phyloP scores from a whole-genome alignment of 1,284 basidiomycete species.

The Austroboletus rostrupii region DNA sequence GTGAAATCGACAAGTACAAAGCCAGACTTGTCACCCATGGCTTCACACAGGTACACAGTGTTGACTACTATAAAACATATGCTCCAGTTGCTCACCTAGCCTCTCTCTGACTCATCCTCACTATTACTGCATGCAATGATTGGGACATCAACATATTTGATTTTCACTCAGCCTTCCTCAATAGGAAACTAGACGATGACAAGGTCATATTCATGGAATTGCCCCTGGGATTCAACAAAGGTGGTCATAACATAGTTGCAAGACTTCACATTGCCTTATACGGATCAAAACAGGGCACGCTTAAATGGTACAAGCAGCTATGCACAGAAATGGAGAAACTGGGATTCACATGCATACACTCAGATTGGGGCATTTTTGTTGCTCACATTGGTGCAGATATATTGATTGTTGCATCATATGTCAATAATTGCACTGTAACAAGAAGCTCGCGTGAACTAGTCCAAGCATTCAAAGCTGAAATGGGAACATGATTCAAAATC shows the following conservation, averaged over 20 bases:
- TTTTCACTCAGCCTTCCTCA: conserved; percentile 3
- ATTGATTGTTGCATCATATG: not conserved
- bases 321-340: too few species aligned
- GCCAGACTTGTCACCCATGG: not conserved
- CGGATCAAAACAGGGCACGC: not conserved
- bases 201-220: conserved; percentile 2
- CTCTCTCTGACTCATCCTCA: not conserved
- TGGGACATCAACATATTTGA: conserved; percentile 4
- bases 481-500: not conserved
- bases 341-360: too few species aligned
- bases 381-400: not conserved
- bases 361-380: not conserved
- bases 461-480: not conserved
- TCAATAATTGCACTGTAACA: conserved; percentile 1
- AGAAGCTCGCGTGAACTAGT: not conserved
- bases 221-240: not conserved
- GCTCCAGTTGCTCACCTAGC: not conserved
- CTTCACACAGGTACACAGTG: not conserved
- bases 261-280: not conserved
- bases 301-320: conserved; percentile 8
- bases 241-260: not conserved
- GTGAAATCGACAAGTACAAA: too few species aligned
- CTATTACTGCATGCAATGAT: not conserved
- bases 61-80: not conserved
- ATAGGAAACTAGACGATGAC: not conserved